These are phyloP conservation scores for Camellia japonica DNA, from an alignment of 148 eudicot species.

Conservation along the genomic window DNA sequence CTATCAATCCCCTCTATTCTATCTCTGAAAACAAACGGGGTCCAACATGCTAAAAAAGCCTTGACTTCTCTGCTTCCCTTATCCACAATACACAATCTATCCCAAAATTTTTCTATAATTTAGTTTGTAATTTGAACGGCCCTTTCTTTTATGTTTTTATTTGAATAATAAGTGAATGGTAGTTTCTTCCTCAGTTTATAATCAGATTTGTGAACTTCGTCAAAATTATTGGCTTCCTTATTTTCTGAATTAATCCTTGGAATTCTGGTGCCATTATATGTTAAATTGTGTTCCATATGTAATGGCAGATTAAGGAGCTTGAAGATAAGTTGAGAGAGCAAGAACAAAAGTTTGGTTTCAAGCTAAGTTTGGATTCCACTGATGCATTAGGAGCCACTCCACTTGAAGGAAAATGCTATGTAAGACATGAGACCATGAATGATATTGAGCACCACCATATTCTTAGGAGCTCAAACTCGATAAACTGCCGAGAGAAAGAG, in stretches of 20 bases:
- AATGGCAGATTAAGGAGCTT: slow-evolving; percentile 67
- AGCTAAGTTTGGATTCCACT: slow-evolving; percentile 27
- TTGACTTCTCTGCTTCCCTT: neutral
- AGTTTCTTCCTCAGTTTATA: neutral
- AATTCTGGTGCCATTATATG: neutral
- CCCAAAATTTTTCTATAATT: neutral
- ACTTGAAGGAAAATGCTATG: slow-evolving; percentile 27
- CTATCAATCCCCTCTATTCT: no score
- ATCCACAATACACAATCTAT: neutral
- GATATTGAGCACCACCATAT: slow-evolving; percentile 52
- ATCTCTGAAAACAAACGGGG: no score
- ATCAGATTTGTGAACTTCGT: neutral
- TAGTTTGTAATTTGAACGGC: neutral
- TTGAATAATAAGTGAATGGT: neutral
- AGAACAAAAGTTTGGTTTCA: slow-evolving; percentile 35
- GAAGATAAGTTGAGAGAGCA: slow-evolving; percentile 64
- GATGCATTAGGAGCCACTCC: slow-evolving; percentile 50
- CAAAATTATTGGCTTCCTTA: neutral
- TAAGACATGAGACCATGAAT: slow-evolving; percentile 38
- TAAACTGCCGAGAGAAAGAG: slow-evolving; percentile 46
- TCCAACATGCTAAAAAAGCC: neutral
- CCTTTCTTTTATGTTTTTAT: neutral
- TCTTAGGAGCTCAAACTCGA: slow-evolving; percentile 60
- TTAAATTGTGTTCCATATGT: neutral
- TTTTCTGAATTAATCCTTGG: neutral